Base-by-base conservation (phyloP, 306 rosid genomes). In the Sicyos baderoa region DNA sequence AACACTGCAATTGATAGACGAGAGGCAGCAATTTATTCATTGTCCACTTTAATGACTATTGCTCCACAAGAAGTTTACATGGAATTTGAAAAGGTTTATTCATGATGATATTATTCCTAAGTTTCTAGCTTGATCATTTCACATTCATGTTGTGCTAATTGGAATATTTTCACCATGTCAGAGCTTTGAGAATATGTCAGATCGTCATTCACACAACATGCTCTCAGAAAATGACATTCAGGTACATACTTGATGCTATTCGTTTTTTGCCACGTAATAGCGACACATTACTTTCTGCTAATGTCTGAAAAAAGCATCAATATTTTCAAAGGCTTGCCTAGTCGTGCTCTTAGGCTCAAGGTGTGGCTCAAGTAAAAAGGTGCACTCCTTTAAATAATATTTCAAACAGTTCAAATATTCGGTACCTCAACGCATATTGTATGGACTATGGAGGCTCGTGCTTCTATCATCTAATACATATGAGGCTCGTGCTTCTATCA, bases 141-240 rank as follows among this genome's bases (percentile, higher is more conserved):
- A 65, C 5, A 68, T 52, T 29, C 22, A 5, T 27, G 72, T 32
- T 18, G 75, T 68, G 56, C 75, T 82, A 71, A 86, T 74, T 76
- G 62, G 54, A 44, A 37, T 61, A 65, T 72, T 35, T 62, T 83
- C n/a, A 19, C 72, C 70, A 61, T 89, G 74, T 73, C 93, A 93
- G 98, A 81, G 85, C 79, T 78, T 93, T 82, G 84, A 75, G 72
- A 76, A 82, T 79, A 87, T 86, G 82, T 86, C 96, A 45, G 90
- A 85, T 70, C 77, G 85, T 54, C 73, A 74, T 77, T 80, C 86
- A 49, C 98, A 89, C 53, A 79, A 89, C 74, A 32, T 67, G 35
- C 95, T 93, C 76, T 83, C 97, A 3, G 96, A 89, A 82, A 86
- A 82, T 79, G 97, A 90, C 66, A 77, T 93, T 81, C 89, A 56